These are phyloP conservation scores for Nannizziopsis arthrosporioides DNA, from an alignment of 2,329 filamentous ascomycete genomes.

Conservation along the genomic window DNA sequence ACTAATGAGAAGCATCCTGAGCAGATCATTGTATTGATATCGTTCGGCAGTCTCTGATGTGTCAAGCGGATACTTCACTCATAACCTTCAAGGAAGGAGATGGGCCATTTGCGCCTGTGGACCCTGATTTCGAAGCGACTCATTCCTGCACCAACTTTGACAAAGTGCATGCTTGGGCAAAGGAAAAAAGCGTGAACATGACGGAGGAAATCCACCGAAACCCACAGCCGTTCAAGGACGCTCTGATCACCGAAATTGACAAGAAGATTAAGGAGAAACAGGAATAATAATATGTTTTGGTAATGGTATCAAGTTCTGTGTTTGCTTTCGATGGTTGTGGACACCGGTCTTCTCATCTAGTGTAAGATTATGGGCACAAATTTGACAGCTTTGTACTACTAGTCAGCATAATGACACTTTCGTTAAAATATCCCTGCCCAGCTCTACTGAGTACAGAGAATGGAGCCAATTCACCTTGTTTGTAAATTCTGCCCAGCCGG, in stretches of 20 bases:
- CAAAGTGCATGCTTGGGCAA: slow-evolving; percentile 13
- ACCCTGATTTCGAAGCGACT: slow-evolving; percentile 13
- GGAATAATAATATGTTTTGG: not conserved
- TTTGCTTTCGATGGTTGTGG: too few relatives aligned
- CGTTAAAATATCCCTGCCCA: too few relatives aligned
- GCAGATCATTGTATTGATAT: slow-evolving; percentile 16
- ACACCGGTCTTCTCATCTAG: too few relatives aligned
- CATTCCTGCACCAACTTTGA: slow-evolving; percentile 14
- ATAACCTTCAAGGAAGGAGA: slow-evolving; percentile 12
- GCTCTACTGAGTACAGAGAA: too few relatives aligned
- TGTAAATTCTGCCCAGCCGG: too few relatives aligned
- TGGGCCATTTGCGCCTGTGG: not conserved
- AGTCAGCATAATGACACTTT: too few relatives aligned
- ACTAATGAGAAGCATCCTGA: not conserved
- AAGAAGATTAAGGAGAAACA: not conserved
- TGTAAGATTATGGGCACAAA: too few relatives aligned
- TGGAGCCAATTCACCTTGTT: too few relatives aligned
- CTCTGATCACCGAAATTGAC: slow-evolving; percentile 2
- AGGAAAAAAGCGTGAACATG: slow-evolving; percentile 12
- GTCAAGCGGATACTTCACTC: slow-evolving; percentile 14
- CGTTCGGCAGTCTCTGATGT: slow-evolving; percentile 14
- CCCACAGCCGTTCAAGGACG: slow-evolving; percentile 8
- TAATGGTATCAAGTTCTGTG: too few relatives aligned
- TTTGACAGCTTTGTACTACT: too few relatives aligned
- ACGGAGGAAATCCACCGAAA: slow-evolving; percentile 9